Evolutionary conservation across 2,329 filamentous ascomycete genomes (phyloP).

Genomic region (Blastomyces percursus): DNA sequence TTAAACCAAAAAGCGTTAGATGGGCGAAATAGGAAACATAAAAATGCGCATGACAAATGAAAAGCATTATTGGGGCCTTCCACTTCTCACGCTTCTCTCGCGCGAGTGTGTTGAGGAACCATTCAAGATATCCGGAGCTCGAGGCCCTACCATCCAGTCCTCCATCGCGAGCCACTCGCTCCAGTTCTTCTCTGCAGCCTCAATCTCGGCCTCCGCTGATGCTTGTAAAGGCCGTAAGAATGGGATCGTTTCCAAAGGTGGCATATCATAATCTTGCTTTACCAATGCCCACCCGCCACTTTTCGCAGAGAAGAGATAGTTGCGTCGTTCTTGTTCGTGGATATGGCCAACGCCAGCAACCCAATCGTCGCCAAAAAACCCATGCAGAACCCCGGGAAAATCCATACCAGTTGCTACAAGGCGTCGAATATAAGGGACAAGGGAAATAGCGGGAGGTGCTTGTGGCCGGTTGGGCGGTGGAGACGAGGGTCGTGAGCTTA

Average conservation of each 20-base stretch:
- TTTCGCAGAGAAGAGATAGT: slow-evolving; percentile 92
- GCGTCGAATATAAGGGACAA: slow-evolving; percentile 82
- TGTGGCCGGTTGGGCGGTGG: not conserved
- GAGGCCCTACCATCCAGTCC: slow-evolving; percentile 93
- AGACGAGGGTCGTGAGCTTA: not conserved
- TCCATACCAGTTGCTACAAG: slow-evolving; percentile 89
- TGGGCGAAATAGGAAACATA: not conserved
- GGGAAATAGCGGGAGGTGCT: slow-evolving; percentile 45
- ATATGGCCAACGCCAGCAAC: slow-evolving; percentile 63
- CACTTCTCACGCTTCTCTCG: slow-evolving; percentile 18
- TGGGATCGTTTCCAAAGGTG: slow-evolving; percentile 69
- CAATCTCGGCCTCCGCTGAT: slow-evolving; percentile 67
- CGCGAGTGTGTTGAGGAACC: slow-evolving; percentile 29
- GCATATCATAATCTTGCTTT: slow-evolving; percentile 84
- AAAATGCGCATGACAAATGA: slow-evolving; percentile 3
- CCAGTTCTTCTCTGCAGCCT: slow-evolving; percentile 73
- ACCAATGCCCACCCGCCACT: slow-evolving; percentile 81
- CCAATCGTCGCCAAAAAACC: slow-evolving; percentile 97
- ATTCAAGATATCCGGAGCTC: slow-evolving; percentile 47
- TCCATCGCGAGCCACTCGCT: slow-evolving; percentile 95
- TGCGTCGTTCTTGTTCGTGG: slow-evolving; percentile 80
- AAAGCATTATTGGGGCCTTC: slow-evolving; percentile 18
- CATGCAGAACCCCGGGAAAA: slow-evolving; percentile 71
- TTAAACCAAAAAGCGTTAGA: not conserved
- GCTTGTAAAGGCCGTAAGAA: slow-evolving; percentile 76